A percentile compares a stretch with the other conserved stretches of the same genome.
These are phyloP conservation scores for Ulmus americana DNA, from an alignment of 331 rosid genomes.

Conservation along the genomic window DNA sequence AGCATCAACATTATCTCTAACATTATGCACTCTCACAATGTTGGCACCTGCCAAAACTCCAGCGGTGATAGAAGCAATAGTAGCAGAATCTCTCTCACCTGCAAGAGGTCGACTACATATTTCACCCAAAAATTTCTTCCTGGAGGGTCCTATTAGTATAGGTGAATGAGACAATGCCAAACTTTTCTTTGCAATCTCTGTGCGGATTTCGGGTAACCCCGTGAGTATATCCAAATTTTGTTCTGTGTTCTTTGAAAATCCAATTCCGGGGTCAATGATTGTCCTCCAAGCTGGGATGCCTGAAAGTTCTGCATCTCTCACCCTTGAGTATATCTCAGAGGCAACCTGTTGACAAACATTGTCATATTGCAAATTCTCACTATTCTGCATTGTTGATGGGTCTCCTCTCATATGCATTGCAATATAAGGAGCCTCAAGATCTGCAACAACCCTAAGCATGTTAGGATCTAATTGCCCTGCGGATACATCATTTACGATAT, in stretches of 20 bases:
- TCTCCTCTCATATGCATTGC: conserved; percentile 98
- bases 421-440: conserved; percentile 70
- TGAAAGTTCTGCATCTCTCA: conserved; percentile 59
- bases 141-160: conserved; percentile 75
- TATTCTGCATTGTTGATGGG: conserved; percentile 69
- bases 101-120: conserved; percentile 49
- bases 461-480: conserved; percentile 61
- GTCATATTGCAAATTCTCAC: conserved; percentile 60
- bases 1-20: conserved; percentile 68
- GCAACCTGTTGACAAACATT: conserved; percentile 63
- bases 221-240: conserved; percentile 54
- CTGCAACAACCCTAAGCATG: conserved; percentile 70
- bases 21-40: conserved; percentile 81
- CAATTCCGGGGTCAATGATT: conserved; percentile 77
- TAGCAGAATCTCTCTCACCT: conserved; percentile 69
- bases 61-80: conserved; percentile 58
- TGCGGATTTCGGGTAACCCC: conserved; percentile 52
- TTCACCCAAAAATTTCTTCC: conserved; percentile 75
- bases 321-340: conserved; percentile 45
- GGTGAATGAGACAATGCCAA: conserved; percentile 73
- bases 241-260: conserved; percentile 75
- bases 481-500: conserved; percentile 68
- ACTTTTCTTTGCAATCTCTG: conserved; percentile 49
- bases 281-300: conserved; percentile 91
- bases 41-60: conserved; percentile 70